A percentile compares a stretch with the other conserved stretches of the same genome.
These are phyloP conservation scores for Didymosphaeria variabile DNA, from an alignment of 2,329 filamentous ascomycete species.

Conservation along the genomic window DNA sequence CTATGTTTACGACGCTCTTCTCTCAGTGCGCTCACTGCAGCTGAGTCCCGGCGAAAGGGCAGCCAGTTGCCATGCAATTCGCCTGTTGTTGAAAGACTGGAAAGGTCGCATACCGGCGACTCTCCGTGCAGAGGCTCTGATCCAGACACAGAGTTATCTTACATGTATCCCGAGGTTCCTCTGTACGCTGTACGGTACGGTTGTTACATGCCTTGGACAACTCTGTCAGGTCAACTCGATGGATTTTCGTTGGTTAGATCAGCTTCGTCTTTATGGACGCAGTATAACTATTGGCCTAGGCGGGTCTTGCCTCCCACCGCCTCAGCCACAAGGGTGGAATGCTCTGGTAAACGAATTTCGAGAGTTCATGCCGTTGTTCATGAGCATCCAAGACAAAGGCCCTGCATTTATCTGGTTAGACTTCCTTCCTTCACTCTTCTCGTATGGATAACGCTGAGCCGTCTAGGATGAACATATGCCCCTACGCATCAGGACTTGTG, in stretches of 20 bases:
- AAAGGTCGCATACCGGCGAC: slow-evolving; percentile 6
- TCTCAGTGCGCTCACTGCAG: background rate
- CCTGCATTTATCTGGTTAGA: too few relatives aligned
- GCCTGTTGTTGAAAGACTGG: slow-evolving; percentile 1
- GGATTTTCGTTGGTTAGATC: background rate
- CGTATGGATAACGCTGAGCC: background rate
- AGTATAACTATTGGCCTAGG: background rate
- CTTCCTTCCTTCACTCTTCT: too few relatives aligned
- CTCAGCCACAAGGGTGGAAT: background rate
- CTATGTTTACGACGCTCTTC: background rate
- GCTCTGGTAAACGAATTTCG: too few relatives aligned
- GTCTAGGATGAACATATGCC: slow-evolving; percentile 1
- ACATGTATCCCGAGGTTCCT: background rate
- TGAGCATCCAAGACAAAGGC: too few relatives aligned
- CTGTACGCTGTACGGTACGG: background rate
- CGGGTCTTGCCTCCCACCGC: background rate
- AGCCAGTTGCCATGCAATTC: background rate
- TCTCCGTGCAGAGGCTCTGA: background rate
- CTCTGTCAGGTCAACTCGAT: slow-evolving; percentile 3
- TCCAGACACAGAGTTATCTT: background rate
- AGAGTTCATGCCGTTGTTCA: too few relatives aligned
- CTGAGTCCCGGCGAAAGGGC: background rate
- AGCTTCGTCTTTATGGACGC: slow-evolving; percentile 2
- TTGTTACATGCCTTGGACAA: slow-evolving; percentile 2
- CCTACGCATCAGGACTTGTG: slow-evolving; percentile 4